Evolutionary conservation across 164 flowering plant species (phyloP), one percentile per base, ranked within the genome.

Genomic region (Taxillus chinensis): DNA sequence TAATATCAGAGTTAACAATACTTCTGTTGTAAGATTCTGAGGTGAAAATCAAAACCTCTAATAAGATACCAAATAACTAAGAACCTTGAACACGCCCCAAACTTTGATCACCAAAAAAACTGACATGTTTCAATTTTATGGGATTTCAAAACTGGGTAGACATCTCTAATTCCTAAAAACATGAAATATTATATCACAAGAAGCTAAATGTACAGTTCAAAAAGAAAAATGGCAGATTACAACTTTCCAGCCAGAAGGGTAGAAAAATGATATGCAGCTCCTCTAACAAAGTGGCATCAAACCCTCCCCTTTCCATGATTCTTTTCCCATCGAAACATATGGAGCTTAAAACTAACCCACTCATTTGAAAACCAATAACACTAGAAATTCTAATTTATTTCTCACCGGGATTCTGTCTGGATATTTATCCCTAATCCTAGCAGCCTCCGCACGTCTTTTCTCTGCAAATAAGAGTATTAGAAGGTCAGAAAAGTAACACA

Each of bases 371-470:
- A 49, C 10, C 52, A 12, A 43, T 43, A 40, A 16, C 14, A 10
- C 53, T n/a, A 14, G 6, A 39, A 54, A 59, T 4, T 9, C 11
- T 56, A 4, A 6, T 3, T 11, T 2, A 52, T 61, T 66, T 70
- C 90, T 81, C 72, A 90, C 96, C 68, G 96, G 96, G 75, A 90
- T 84, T 57, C 95, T 82, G 63, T 90, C 96, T 2, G 96, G 88
- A 70, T 90, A 90, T 67, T 87, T 86, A 77, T 83, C 95, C 73
- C 89, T 86, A 54, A 87, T 85, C 61, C 95, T 74, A 49, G 84
- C 82, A 69, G 90, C 90, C 75, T 83, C 95, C 0, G 95, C 90
- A 11, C 81, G 71, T 54, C 90, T 77, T 73, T 82, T 84, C 80
- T 82, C 86, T 84, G 71, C 52, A 69, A 7, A 62, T 17, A 5